Evolutionary conservation across 257 asterid species (phyloP), one percentile per base, ranked within the genome.

Genomic region (Salvia splendens): DNA sequence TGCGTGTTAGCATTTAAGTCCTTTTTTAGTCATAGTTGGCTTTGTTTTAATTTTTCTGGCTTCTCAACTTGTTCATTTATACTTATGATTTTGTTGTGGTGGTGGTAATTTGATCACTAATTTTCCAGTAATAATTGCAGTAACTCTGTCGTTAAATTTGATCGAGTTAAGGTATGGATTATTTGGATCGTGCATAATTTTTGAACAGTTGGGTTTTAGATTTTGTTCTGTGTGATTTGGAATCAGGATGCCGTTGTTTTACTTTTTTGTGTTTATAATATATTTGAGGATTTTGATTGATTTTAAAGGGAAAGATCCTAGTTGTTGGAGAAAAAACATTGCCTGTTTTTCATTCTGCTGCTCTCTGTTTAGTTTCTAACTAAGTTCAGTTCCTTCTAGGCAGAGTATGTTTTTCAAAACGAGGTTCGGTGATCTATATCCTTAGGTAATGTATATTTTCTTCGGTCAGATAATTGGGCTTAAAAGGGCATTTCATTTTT

Each of bases 11-110:
- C 32, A 4, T 32, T 38, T 8, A 7, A 28, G 35, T 17, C 30
- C 14, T 33, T 16, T 53, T 41, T 35, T 67, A 24, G 28, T 41
- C 45, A 51, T 52, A 17, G 60, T 33, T 74, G n/a, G 35, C 41
- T 11, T 32, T 24, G 11, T 30, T 6, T 14, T 11, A 1, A 38
- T 11, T 62, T 52, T 58, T 32, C 14, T 49, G 45, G 12, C 11
- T 67, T 32, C 5, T 15, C 12, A 14, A 17, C 10, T 32, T 42
- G 53, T 30, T 51, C 16, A 7, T 0, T 35, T 24, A 45, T 30
- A 0, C 9, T 5, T 53, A 9, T 36, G 10, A 53, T 32, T 52
- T 14, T 16, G 10, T n/a, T 69, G 12, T 32, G 46, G 67, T 11
- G 61, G 51, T 12, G 49, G 66, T 75, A 56, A 8, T 47, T 17